These are phyloP conservation scores for Vitis labrusca DNA, from an alignment of 164 flowering plant genomes.

Conservation along the genomic window DNA sequence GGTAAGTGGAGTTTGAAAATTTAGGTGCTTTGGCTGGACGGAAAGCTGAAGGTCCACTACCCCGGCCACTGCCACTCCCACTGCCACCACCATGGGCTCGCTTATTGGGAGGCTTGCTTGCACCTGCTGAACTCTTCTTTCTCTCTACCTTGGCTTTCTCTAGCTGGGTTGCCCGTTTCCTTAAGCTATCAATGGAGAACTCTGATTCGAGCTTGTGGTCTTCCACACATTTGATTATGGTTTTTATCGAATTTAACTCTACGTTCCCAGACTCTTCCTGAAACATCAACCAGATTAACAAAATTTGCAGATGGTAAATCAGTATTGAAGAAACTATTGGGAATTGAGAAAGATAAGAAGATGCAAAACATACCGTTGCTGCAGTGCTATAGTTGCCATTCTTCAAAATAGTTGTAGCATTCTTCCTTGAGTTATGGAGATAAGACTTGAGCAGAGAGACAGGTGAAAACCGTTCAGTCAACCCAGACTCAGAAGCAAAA, in stretches of 20 bases:
- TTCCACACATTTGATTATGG: slow-evolving; percentile 62
- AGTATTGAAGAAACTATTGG: neutral
- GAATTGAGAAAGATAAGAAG: neutral
- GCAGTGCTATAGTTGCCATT: slow-evolving; percentile 35
- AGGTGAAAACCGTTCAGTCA: slow-evolving; percentile 51
- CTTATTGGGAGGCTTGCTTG: slow-evolving; percentile 40
- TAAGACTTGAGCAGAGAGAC: slow-evolving; percentile 44
- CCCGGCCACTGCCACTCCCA: slow-evolving; percentile 30
- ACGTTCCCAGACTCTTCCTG: slow-evolving; percentile 42
- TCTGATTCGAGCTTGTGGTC: slow-evolving; percentile 59
- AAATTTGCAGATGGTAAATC: neutral
- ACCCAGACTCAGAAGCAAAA: slow-evolving; percentile 51
- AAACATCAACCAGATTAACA: slow-evolving; percentile 1
- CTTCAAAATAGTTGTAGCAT: slow-evolving; percentile 33
- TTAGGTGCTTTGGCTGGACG: slow-evolving; percentile 45
- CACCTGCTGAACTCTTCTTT: slow-evolving; percentile 30
- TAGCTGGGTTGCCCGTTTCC: slow-evolving; percentile 41
- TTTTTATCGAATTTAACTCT: slow-evolving; percentile 49
- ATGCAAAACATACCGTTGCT: slow-evolving; percentile 37
- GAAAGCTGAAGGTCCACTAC: slow-evolving; percentile 24
- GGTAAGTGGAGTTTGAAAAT: slow-evolving; percentile 22
- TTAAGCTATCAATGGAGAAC: slow-evolving; percentile 42
- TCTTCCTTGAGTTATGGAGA: slow-evolving; percentile 46
- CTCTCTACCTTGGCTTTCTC: slow-evolving; percentile 53
- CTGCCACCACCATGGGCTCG: slow-evolving; percentile 30